Evolutionary conservation across 805 yeast species (phyloP), one percentile per base, ranked within the genome.

Genomic region (Candida sphagnicola): DNA sequence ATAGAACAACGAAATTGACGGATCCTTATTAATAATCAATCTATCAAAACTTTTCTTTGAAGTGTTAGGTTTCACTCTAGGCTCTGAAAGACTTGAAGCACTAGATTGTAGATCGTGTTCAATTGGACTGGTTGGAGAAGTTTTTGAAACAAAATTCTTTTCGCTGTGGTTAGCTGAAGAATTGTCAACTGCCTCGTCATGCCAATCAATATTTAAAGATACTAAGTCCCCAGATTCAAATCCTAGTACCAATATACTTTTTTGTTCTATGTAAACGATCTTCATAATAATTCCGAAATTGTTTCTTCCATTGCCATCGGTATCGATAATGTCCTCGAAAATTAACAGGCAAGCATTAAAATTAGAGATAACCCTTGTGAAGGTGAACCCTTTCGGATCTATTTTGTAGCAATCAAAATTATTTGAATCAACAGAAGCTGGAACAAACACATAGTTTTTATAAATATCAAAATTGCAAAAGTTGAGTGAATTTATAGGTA

Each of bases 401-500:
- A 19, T 19, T 25, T 54, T 51, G 53, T 83, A 83, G 1, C 86
- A 53, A 50, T 85, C 95, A 44, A 84, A 71, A 24, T 70, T 68
- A 29, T 81, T 77, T 0, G 93, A 79, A 49, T 77, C 76, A 8
- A 68, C 56, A 0, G 88, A 77, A 13, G 82, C 78, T 0, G 95
- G 88, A 1, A 85, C 75, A 4, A 81, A 52, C 18, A 77, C 40
- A 11, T 46, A 47, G 12, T 60, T 52, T 1, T 54, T 53, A 5
- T 35, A 39, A 13, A 72, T 56, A 4, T 71, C 80, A n/a, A 81
- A 78, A 39, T 80, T 78, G 47, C 88, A 75, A 56, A 82, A 87
- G 49, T 85, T 86, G 45, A 87, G 61, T 3, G 86, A 68, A 55
- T 87, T 87, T 31, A 84, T 83, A 4, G 89, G 89, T 46, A 83